Evolutionary conservation across 805 yeast species (phyloP), one percentile per base, ranked within the genome.

Genomic region (Spathaspora arborariae): DNA sequence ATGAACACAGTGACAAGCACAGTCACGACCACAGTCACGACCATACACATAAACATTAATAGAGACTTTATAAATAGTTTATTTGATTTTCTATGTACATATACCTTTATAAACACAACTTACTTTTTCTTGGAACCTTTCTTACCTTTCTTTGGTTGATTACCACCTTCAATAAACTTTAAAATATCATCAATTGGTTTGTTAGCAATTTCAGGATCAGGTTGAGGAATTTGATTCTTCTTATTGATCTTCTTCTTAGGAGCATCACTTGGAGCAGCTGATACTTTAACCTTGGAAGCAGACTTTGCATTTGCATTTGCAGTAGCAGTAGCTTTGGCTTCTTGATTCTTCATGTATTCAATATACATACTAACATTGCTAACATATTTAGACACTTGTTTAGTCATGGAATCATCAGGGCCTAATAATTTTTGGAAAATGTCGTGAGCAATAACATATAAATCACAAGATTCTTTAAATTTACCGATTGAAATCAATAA

Each of bases 171-270:
- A 57, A 88, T 84, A 58, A 81, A 88, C 50, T 75, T 73, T 65
- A 88, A 68, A 49, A 88, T 74, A 49, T 85, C 95, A 45, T 85
- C 92, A 45, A 87, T 77, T 16, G 88, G 80, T 63, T 82, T 77
- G 45, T 72, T 67, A 6, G 86, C 83, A 50, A 86, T 71, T 30
- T 77, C 79, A 15, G 85, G 81, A 54, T 75, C 71, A 11, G 65
- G 54, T 34, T 75, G 50, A 20, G 55, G 50, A 33, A 49, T 42
- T 19, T 42, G 43, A 30, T 53, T 50, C 37, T 59, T 60, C 46
- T 53, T 53, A 9, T 48, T 44, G 19, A 10, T 19, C 15, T 27
- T 41, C 48, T 57, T 59, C 45, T 51, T 55, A 45, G 18, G 26
- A 35, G 45, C 51, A 41, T 41, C 50, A 35, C 44, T 35, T 19